Base-by-base conservation (phyloP, 768 basidiomycete genomes). In the Panellus pusillus region DNA sequence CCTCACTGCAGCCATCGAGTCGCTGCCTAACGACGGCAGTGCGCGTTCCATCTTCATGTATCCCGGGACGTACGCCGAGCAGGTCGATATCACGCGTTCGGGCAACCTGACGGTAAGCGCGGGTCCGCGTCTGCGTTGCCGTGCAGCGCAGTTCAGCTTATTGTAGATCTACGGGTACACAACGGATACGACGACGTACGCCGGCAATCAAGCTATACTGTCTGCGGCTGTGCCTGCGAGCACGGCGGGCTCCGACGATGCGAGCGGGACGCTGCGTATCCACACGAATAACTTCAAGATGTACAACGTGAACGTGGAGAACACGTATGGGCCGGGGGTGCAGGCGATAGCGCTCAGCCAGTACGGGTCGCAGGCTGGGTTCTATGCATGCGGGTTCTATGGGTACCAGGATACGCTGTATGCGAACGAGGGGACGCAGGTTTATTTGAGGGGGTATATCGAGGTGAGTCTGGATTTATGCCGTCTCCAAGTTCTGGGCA, bases 281-380 rank as follows among this genome's bases (percentile, higher is more conserved):
- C 76, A 79, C 67, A 76, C 76, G 54, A 62, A 79, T 47, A 63
- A 77, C 54, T 78, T 79, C 63, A 70, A 64, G 43, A 66, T 80
- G 69, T 81, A 81, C 62, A 81, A 81, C 44, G 70, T 79, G 40
- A 72, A 80, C 44, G 72, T 81, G 14, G 72, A 72, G 52, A 81
- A 81, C 52, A 76, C 74, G 0, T 75, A 70, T 51, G 79, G 78
- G 0, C 51, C 62, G 5, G 78, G 76, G 0, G 65, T 69, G 4
- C 79, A 80, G 58, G 80, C 79, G 0, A 75, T 79, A 39, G 79
- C 79, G 1, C 61, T 80, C 52, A 78, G 77, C 61, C 75, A 79
- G 47, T 79, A 79, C 43, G 79, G 79, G 12, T 75, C 65, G 38
- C 69, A 70, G 12, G 73, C 72, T 3, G 77, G 78, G 1, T 60